Conservation (phyloP, 345 rosid genomes). For the Rhizophora apiculata region DNA sequence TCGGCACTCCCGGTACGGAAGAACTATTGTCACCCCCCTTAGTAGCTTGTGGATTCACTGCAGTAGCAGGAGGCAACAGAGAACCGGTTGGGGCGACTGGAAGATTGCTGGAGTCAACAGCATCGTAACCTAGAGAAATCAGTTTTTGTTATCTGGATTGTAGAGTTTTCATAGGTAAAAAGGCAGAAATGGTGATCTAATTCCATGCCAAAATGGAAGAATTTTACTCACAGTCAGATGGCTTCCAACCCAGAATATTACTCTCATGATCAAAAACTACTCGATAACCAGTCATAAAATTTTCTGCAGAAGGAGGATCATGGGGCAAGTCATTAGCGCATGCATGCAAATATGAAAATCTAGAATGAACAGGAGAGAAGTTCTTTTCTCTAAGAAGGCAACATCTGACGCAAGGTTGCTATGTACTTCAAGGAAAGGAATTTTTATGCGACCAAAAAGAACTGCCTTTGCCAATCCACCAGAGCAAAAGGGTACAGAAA, state of each 20-base stretch:
- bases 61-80: constrained; percentile 49
- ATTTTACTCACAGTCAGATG: constrained; percentile 60
- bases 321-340: not conserved
- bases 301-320: constrained; percentile 44
- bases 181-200: not conserved
- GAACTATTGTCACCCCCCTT: constrained; percentile 24
- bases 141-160: not conserved
- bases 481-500: too few relatives aligned
- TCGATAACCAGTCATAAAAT: constrained; percentile 74
- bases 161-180: not conserved
- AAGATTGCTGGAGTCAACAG: constrained; percentile 20
- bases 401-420: too few relatives aligned
- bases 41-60: constrained; percentile 64
- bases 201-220: not conserved
- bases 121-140: constrained; percentile 40
- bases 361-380: too few relatives aligned
- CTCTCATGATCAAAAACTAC: constrained; percentile 70
- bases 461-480: too few relatives aligned
- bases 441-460: too few relatives aligned
- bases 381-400: too few relatives aligned
- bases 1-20: constrained; percentile 21
- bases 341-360: too few relatives aligned
- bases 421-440: too few relatives aligned
- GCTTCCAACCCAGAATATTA: constrained; percentile 61
- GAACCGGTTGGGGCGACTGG: constrained; percentile 39